A percentile compares a stretch with the other conserved stretches of the same genome.
These are phyloP conservation scores for Hylodesmum podocarpum DNA, from an alignment of 306 rosid genomes.

Conservation along the genomic window DNA sequence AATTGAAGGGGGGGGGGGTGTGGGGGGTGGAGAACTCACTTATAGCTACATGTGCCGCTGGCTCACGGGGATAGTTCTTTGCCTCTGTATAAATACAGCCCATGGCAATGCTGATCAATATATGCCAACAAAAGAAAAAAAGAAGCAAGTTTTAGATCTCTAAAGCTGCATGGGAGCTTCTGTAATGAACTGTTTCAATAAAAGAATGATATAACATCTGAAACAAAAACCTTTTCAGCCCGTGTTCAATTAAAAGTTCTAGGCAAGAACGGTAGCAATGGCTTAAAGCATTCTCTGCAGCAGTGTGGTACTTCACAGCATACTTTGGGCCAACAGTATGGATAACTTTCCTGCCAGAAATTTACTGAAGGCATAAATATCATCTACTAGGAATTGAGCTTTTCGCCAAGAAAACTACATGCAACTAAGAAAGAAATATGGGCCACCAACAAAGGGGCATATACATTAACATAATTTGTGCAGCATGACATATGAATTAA, in stretches of 20 bases:
- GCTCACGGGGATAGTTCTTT: slow-evolving; percentile 98
- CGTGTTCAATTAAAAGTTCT: slow-evolving; percentile 87
- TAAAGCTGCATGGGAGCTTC: slow-evolving; percentile 18
- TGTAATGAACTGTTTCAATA: slow-evolving; percentile 17
- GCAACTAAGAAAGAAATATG: slow-evolving; percentile 20
- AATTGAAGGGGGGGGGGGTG: too few species aligned
- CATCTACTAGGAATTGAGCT: slow-evolving; percentile 18
- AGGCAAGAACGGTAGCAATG: slow-evolving; percentile 99
- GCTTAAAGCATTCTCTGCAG: slow-evolving; percentile 97
- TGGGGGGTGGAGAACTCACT: slow-evolving; percentile 64
- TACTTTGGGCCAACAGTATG: slow-evolving; percentile 99
- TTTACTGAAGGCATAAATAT: slow-evolving; percentile 26
- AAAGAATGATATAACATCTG: slow-evolving; percentile 24
- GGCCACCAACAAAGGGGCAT: background rate
- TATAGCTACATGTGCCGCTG: slow-evolving; percentile 98
- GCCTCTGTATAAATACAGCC: slow-evolving; percentile 91
- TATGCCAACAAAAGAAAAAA: slow-evolving; percentile 13
- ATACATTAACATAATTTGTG: slow-evolving; percentile 18
- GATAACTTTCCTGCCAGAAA: slow-evolving; percentile 76
- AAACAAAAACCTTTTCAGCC: slow-evolving; percentile 69
- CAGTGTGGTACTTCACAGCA: slow-evolving; percentile 95
- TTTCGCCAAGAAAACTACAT: slow-evolving; percentile 16
- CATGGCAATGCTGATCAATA: slow-evolving; percentile 78
- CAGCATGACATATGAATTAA: slow-evolving; percentile 16
- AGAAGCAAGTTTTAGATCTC: slow-evolving; percentile 35